Base-by-base conservation (phyloP, 805 yeast species). In the Myxozyma melibiosi region DNA sequence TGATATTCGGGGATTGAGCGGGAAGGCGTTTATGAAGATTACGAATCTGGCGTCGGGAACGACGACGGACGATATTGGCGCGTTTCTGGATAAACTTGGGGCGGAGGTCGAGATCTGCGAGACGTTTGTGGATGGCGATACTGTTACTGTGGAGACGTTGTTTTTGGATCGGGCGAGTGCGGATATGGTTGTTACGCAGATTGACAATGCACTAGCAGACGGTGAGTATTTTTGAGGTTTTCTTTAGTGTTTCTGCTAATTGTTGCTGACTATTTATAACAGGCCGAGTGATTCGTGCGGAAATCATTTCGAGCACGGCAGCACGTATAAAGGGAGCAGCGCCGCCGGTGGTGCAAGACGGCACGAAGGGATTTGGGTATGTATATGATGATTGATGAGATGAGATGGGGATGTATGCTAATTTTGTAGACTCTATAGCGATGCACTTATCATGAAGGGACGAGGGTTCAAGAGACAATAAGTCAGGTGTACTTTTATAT, bases 161-260 rank as follows among this genome's bases (percentile, higher is more conserved):
- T 68, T 69, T 54, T 55, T 55, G 1, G 65, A 71, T 28, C 68
- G 73, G 1, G 62, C 64, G 0, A 64, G 63, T 13, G 65, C 80
- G 27, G 64, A 67, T 11, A 56, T 50, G 2, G 77, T 77, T 0
- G 66, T 67, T 16, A 58, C 61, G 18, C 58, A 67, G 37, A 70
- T 80, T 33, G 69, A 81, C 57, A 75, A 76, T 5, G 78, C 77
- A 1, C 57, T 70, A n/a, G 82, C 82, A 11, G 83, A 81, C 64
- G 81, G 81, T 43, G 20, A 6, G 55, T 34, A 3, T 20, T n/a
- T n/a, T 22, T 7, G n/a, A n/a, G 7, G 18, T 30, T 3, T 13
- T 7, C 33, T n/a, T 22, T n/a, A 3, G 18, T 45, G 7, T 4
- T 14, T 18, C 20, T 35, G 5, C 31, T n/a, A 6, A n/a, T 13